Evolutionary conservation across 331 rosid species (phyloP).

Genomic region (Quercus tomentella): DNA sequence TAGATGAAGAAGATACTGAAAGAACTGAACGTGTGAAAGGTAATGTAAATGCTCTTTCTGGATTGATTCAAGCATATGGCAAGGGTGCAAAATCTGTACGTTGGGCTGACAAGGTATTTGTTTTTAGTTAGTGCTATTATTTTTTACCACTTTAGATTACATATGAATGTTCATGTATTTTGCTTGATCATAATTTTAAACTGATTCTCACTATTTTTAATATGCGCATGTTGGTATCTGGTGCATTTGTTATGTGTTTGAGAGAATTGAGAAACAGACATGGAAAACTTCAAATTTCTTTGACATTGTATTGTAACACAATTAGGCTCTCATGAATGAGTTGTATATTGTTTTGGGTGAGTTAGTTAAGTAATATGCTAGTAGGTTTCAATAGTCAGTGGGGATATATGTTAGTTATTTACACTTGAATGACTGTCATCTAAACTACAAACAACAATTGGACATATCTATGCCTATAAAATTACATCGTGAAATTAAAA

Average conservation of each 20-base stretch:
- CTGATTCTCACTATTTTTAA: not conserved
- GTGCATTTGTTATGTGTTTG: not conserved
- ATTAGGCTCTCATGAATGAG: not conserved
- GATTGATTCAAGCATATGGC: conserved; percentile 73
- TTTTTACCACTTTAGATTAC: not conserved
- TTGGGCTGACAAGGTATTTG: conserved; percentile 94
- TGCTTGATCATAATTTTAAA: not conserved
- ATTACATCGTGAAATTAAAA: not conserved
- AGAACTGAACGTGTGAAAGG: conserved; percentile 54
- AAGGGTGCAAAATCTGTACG: conserved; percentile 78
- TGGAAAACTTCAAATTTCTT: not conserved
- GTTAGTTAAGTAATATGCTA: not conserved
- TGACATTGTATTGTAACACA: not conserved
- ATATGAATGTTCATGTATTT: not conserved
- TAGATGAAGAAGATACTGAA: conserved; percentile 58
- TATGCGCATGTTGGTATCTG: not conserved
- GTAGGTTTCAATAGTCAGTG: not conserved
- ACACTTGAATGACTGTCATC: too few species aligned
- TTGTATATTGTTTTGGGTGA: not conserved
- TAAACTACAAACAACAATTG: too few species aligned
- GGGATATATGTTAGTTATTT: too few species aligned
- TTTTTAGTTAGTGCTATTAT: not conserved
- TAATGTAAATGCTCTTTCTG: conserved; percentile 75
- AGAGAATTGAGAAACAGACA: not conserved
- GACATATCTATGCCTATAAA: not conserved